Conservation (phyloP, 176 grass and related monocot genomes). For the Avena eriantha region DNA sequence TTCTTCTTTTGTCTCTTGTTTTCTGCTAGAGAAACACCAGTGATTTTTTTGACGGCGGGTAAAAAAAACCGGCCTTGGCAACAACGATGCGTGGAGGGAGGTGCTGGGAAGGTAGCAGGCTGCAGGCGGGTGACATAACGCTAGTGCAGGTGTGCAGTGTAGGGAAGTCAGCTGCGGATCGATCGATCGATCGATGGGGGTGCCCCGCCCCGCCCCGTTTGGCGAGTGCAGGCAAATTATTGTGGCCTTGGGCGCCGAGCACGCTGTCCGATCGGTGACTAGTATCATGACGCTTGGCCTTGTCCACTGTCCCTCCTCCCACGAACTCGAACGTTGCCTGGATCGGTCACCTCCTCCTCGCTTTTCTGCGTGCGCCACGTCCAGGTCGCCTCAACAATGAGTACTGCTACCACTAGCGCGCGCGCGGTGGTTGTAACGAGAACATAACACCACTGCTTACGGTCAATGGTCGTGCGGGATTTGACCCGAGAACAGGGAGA, state of each 20-base stretch:
- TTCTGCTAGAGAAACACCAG: not conserved
- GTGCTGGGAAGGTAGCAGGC: slow-evolving; percentile 2
- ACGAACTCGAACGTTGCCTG: slow-evolving; percentile 23
- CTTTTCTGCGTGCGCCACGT: slow-evolving; percentile 11
- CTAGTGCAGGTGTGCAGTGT: slow-evolving; percentile 4
- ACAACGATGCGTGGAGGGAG: not conserved
- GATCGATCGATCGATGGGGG: not conserved
- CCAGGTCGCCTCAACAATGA: slow-evolving; percentile 31
- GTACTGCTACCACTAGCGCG: not conserved
- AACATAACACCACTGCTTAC: not conserved
- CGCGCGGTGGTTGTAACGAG: not conserved
- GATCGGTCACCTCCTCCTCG: slow-evolving; percentile 20
- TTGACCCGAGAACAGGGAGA: not conserved
- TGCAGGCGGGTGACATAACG: slow-evolving; percentile 13
- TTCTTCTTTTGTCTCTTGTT: not conserved
- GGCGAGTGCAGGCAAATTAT: slow-evolving; percentile 49
- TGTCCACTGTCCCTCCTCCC: not conserved
- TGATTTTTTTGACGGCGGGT: too few species aligned
- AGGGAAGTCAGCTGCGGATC: slow-evolving; percentile 34
- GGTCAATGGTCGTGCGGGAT: not conserved
- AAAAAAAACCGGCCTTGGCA: too few species aligned
- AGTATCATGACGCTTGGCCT: slow-evolving; percentile 41
- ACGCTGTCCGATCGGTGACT: slow-evolving; percentile 53
- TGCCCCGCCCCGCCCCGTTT: not conserved
- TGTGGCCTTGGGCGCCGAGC: slow-evolving; percentile 48